These are phyloP conservation scores for Linanthus parryae DNA, from an alignment of 148 eudicot genomes.

Conservation along the genomic window DNA sequence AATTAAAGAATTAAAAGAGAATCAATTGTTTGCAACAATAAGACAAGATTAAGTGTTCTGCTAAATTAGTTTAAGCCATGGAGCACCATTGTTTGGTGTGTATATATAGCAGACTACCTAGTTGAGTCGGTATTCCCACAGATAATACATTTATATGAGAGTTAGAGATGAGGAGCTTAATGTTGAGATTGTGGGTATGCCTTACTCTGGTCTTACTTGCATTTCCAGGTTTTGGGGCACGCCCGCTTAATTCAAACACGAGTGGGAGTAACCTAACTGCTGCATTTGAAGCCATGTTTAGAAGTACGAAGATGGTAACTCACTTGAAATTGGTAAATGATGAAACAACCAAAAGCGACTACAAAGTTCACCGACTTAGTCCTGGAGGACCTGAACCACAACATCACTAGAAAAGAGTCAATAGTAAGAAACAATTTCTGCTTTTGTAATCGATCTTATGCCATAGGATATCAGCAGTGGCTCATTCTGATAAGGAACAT, in stretches of 20 bases:
- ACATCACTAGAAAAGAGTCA: too few species aligned
- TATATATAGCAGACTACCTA: background rate
- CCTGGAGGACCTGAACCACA: background rate
- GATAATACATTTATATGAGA: background rate
- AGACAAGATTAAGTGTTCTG: background rate
- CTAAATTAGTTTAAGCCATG: background rate
- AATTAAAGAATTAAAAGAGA: background rate
- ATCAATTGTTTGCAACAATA: background rate
- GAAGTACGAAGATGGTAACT: background rate
- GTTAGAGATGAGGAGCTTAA: background rate
- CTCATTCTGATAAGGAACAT: background rate
- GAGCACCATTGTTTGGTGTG: background rate
- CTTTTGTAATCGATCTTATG: background rate
- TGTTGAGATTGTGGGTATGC: slow-evolving; percentile 6
- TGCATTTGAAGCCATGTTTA: background rate
- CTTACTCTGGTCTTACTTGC: background rate
- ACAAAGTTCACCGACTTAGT: background rate
- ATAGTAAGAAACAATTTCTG: too few species aligned
- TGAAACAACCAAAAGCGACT: background rate
- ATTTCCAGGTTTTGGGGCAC: background rate
- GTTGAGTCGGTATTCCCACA: background rate
- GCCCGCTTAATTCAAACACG: background rate
- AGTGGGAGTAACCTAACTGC: background rate
- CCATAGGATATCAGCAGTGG: background rate
- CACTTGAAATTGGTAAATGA: background rate